Percentiles rank a stretch among this genome's conserved stretches.
phyloP scores from a whole-genome alignment of 371 early-diverging fungal species.

The Sporodiniella umbellata region DNA sequence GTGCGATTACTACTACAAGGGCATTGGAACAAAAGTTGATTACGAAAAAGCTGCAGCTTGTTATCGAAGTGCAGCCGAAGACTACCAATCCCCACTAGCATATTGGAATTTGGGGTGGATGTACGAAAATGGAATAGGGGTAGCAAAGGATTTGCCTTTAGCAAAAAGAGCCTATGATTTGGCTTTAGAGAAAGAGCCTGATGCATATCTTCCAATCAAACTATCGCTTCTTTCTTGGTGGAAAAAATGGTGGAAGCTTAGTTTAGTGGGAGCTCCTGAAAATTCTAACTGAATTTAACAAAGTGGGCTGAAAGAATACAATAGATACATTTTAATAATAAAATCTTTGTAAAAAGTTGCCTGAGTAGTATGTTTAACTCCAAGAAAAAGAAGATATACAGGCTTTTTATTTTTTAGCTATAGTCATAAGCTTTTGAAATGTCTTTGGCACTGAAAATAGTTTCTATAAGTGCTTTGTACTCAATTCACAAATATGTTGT shows the following conservation, averaged over 20 bases:
- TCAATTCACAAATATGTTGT: too few species aligned
- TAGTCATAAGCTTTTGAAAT: too few species aligned
- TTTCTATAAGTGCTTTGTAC: too few species aligned
- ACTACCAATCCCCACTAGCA: constrained; percentile 76
- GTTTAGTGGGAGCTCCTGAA: not conserved
- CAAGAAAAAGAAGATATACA: too few species aligned
- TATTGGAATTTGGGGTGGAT: constrained; percentile 98
- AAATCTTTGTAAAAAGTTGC: too few species aligned
- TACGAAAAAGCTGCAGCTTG: constrained; percentile 80
- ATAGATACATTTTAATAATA: too few species aligned
- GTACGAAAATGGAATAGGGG: constrained; percentile 94
- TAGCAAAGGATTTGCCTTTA: constrained; percentile 83
- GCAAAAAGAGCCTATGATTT: constrained; percentile 92
- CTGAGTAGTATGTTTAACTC: too few species aligned
- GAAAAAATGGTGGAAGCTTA: not conserved
- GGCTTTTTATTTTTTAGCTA: too few species aligned
- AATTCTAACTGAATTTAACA: too few species aligned
- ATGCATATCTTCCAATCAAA: constrained; percentile 80
- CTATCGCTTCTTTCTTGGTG: constrained; percentile 54
- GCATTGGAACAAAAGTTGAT: constrained; percentile 72
- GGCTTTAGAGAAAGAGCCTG: constrained; percentile 70
- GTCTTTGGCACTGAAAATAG: too few species aligned
- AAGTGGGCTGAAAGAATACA: too few species aligned
- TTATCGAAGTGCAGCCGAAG: constrained; percentile 87
- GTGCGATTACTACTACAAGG: constrained; percentile 92